Base-by-base conservation (phyloP, 331 rosid genomes). In the Saraca asoca region DNA sequence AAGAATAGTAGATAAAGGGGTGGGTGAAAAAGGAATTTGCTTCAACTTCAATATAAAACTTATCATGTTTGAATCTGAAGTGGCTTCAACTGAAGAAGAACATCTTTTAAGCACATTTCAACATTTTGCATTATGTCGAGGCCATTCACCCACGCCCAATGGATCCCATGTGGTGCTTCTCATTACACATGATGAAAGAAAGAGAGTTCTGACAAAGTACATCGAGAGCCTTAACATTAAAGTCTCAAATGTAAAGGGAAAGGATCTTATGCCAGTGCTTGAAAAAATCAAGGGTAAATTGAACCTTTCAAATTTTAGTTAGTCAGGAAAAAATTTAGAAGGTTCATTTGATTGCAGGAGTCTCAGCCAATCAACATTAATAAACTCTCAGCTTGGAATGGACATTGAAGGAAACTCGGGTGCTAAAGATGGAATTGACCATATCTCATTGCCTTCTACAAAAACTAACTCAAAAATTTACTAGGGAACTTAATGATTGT, bases 11-110 rank as follows among this genome's bases (percentile, higher is more conserved):
- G 79, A 75, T 9, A 68, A 68, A 53, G 64, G 59, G 56, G 17
- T 10, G 0, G 75, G 79, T 42, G 75, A 75, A 58, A 51, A 50
- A 60, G 79, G 79, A 9, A 68, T 64, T 12, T 75, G 79, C 64
- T 75, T 75, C 70, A 75, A 44, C 42, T 44, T 68, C 55, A 64
- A 34, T 52, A 62, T 75, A 15, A 49, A 63, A 24, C 67, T 73
- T 57, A 45, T 44, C 9, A 64, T 51, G 45, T 57, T 33, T 49
- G 59, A 48, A 55, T 45, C 45, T 0, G 41, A 54, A 14, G 24
- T 54, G 46, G 52, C 53, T 14, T 44, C 38, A 9, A 35, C 24
- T 0, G 66, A 55, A 46, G 72, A 57, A 17, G 71, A 72, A 72
- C 39, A 45, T 34, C 18, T 41, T 15, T 33, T 42, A 39, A 58